Evolutionary conservation across 495 filamentous ascomycete genomes (phyloP).

Genomic region (Niebla homalea): DNA sequence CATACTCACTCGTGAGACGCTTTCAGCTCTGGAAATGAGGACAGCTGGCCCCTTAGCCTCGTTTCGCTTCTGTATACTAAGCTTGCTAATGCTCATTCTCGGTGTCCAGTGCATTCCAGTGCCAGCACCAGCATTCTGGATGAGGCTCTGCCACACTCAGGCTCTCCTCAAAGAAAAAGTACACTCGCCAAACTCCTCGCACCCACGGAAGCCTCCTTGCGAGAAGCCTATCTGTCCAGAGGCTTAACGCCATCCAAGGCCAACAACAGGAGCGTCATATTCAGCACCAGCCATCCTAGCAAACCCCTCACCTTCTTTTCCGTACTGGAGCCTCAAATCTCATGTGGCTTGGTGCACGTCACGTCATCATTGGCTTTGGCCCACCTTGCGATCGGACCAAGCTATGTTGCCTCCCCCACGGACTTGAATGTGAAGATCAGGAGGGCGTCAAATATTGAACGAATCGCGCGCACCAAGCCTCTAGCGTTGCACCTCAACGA

Average conservation of each 20-base stretch:
- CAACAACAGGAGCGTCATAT: constrained; percentile 7
- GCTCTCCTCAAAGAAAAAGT: background rate
- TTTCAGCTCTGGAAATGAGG: too few relatives aligned
- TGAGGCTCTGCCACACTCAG: background rate
- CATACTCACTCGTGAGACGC: too few relatives aligned
- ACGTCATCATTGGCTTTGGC: constrained; percentile 21
- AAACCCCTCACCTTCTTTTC: constrained; percentile 14
- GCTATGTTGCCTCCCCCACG: constrained; percentile 38
- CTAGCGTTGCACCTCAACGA: constrained; percentile 12
- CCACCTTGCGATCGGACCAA: constrained; percentile 37
- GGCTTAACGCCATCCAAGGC: background rate
- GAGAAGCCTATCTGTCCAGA: constrained; percentile 6
- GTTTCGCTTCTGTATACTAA: too few relatives aligned
- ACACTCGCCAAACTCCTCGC: constrained; percentile 5
- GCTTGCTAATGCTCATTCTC: too few relatives aligned
- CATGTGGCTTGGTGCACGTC: constrained; percentile 46
- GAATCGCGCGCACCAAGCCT: constrained; percentile 8
- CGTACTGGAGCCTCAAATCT: constrained; percentile 34
- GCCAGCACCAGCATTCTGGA: background rate
- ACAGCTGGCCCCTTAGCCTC: background rate
- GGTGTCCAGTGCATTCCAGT: too few relatives aligned
- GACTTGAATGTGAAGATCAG: constrained; percentile 28
- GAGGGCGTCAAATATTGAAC: constrained; percentile 4
- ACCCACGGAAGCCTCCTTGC: constrained; percentile 3
- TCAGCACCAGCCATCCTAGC: constrained; percentile 6